These are phyloP conservation scores for Halenospora varia DNA, from an alignment of 495 filamentous ascomycete species.

Conservation along the genomic window DNA sequence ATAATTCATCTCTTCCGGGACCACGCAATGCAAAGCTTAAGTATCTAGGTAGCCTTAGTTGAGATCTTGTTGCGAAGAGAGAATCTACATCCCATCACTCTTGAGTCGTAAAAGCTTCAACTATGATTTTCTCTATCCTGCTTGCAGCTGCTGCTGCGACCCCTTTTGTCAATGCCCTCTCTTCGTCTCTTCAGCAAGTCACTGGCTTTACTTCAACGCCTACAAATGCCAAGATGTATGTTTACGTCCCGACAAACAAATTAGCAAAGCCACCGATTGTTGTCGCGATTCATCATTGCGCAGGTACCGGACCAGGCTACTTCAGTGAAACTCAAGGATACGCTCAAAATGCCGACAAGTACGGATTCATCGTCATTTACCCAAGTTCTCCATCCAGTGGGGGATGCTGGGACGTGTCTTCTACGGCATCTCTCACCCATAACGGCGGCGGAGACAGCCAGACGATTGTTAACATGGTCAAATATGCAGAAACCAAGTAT, in stretches of 20 bases:
- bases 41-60: too few relatives aligned
- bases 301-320: conserved; percentile 46
- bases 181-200: conserved; percentile 21
- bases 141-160: not conserved
- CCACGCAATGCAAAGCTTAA: too few relatives aligned
- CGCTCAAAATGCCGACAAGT: conserved; percentile 36
- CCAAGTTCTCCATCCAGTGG: conserved; percentile 36
- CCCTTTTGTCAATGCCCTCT: conserved; percentile 20
- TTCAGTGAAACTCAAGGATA: conserved; percentile 40
- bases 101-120: not conserved
- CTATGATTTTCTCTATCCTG: not conserved
- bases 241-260: conserved; percentile 49
- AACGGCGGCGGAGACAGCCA: conserved; percentile 54
- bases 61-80: too few relatives aligned
- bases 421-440: conserved; percentile 42
- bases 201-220: conserved; percentile 38
- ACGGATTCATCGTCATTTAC: conserved; percentile 47
- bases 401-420: conserved; percentile 46
- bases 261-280: conserved; percentile 46
- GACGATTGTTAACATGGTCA: conserved; percentile 57
- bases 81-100: too few relatives aligned
- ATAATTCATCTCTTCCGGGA: too few relatives aligned
- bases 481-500: conserved; percentile 45
- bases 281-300: conserved; percentile 51
- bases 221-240: conserved; percentile 46